Evolutionary conservation across 2,329 filamentous ascomycete species (phyloP).

Genomic region (Coniochaeta sp.): DNA sequence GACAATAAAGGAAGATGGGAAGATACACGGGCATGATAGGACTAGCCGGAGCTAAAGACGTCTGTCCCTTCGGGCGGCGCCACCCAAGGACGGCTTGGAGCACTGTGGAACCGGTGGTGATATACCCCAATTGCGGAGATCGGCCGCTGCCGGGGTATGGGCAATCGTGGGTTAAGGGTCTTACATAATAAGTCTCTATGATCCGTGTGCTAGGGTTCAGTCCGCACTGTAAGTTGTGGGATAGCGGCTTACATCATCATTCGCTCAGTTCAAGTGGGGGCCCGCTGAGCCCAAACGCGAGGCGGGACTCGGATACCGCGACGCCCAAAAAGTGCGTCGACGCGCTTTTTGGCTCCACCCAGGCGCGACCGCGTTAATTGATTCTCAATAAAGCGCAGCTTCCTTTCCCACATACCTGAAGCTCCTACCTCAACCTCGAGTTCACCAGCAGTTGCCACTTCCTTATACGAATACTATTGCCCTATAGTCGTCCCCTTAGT

Average conservation of each 20-base stretch:
- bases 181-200: neutral
- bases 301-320: neutral
- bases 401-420: neutral
- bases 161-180: neutral
- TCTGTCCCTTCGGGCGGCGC: neutral
- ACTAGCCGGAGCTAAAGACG: neutral
- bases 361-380: conserved; percentile 1
- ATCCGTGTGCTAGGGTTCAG: neutral
- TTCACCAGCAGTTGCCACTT: neutral
- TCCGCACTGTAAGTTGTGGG: neutral
- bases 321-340: too few species aligned
- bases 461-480: neutral
- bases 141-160: neutral
- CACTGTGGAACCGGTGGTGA: neutral
- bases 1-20: neutral
- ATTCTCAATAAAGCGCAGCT: neutral
- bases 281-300: neutral
- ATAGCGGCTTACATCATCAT: too few species aligned
- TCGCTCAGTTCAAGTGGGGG: neutral
- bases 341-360: conserved; percentile 1
- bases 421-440: neutral
- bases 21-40: neutral
- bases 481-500: neutral
- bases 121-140: neutral
- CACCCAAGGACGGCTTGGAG: neutral